Evolutionary conservation across 305 asterid species (phyloP).

Genomic region (Fraxinus floribunda): DNA sequence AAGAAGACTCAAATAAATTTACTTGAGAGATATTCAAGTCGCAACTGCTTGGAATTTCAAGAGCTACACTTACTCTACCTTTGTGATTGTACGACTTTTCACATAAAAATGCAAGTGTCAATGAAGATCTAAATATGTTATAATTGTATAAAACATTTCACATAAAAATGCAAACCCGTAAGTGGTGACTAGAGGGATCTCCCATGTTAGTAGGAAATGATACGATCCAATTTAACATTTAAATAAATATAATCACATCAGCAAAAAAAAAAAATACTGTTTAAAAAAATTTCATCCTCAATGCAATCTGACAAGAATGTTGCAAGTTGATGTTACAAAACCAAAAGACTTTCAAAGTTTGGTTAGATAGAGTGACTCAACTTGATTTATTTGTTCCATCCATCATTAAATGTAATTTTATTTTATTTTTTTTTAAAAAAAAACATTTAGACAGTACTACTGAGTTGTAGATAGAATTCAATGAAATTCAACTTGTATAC

Average conservation of each 20-base stretch:
- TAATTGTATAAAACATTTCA: not conserved
- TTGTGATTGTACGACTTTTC: not conserved
- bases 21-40: too few species aligned
- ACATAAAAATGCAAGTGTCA: not conserved
- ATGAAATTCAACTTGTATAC: not conserved
- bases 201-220: not conserved
- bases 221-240: not conserved
- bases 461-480: not conserved
- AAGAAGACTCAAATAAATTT: not conserved
- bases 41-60: too few species aligned
- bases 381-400: too few species aligned
- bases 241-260: not conserved
- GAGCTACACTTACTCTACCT: not conserved
- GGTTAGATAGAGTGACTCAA: not conserved
- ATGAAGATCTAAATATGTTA: not conserved
- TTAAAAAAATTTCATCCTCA: too few species aligned
- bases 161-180: not conserved
- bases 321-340: not conserved
- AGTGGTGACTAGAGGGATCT: conserved; percentile 17
- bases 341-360: not conserved
- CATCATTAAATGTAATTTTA: too few species aligned
- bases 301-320: not conserved
- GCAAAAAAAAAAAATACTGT: not conserved
- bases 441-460: not conserved
- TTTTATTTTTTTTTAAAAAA: too few species aligned